phyloP scores from a whole-genome alignment of 352 stramenopile species.

The Plasmopara halstedii region DNA sequence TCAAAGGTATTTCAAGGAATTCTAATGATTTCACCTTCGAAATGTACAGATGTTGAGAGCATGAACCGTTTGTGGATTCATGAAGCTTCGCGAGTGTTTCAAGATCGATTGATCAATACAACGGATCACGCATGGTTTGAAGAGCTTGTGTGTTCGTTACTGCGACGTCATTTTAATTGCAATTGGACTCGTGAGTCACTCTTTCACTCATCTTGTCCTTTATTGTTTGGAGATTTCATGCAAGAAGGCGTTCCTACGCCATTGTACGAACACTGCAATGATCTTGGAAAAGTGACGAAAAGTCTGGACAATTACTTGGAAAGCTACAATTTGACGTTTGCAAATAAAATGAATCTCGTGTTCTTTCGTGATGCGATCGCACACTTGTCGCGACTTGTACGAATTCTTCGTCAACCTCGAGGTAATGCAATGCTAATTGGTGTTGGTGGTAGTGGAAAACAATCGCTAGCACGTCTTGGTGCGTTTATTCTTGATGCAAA shows the following conservation, averaged over 20 bases:
- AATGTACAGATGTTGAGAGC: conserved; percentile 73
- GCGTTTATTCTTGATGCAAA: conserved; percentile 89
- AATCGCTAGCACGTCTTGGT: conserved; percentile 87
- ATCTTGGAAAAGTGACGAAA: conserved; percentile 73
- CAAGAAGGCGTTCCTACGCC: conserved; percentile 57
- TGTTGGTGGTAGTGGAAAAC: conserved; percentile 91
- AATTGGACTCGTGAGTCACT: conserved; percentile 72
- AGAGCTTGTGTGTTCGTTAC: conserved; percentile 76
- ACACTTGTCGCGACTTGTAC: conserved; percentile 82
- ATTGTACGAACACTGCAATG: conserved; percentile 82
- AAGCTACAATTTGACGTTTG: conserved; percentile 91
- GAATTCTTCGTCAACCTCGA: conserved; percentile 88
- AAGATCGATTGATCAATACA: conserved; percentile 87
- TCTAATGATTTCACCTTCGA: conserved; percentile 86
- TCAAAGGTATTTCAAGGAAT: conserved; percentile 95
- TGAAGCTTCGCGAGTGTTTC: conserved; percentile 89
- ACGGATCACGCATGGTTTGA: conserved; percentile 89
- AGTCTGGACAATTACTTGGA: conserved; percentile 90
- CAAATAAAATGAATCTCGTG: conserved; percentile 94
- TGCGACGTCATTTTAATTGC: conserved; percentile 67
- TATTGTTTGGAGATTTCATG: conserved; percentile 92
- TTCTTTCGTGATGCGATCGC: conserved; percentile 93
- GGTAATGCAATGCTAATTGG: conserved; percentile 96
- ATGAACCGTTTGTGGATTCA: conserved; percentile 91
- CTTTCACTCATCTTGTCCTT: conserved; percentile 81